Conservation (phyloP, 108 stramenopile genomes). For the Nitzschia inconspicua region DNA sequence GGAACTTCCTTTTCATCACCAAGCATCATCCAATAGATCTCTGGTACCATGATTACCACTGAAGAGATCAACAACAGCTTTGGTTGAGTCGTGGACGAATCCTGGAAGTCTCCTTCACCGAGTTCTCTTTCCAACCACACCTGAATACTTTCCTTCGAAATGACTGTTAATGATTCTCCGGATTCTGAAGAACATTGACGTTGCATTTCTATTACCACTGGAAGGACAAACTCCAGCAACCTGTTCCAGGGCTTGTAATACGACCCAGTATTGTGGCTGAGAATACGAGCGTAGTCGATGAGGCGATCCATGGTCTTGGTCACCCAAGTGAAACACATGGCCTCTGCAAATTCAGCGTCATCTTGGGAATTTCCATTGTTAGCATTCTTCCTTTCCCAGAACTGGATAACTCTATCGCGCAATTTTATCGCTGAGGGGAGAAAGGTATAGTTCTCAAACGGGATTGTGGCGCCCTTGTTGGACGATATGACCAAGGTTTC, state of each 20-base stretch:
- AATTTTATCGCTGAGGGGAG: neutral
- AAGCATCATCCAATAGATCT: slow-evolving; percentile 10
- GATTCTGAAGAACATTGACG: neutral
- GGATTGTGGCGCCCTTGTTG: neutral
- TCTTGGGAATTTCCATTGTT: neutral
- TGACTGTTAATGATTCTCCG: neutral
- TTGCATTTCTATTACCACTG: slow-evolving; percentile 4
- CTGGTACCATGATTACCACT: neutral
- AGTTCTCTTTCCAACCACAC: neutral
- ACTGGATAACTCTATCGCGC: neutral
- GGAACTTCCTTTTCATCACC: neutral
- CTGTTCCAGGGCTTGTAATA: slow-evolving; percentile 2
- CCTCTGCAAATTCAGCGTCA: neutral
- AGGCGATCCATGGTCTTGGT: slow-evolving; percentile 2
- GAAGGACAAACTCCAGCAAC: neutral
- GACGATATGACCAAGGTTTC: neutral
- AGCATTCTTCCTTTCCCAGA: neutral
- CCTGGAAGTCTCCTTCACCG: neutral
- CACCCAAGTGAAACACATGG: slow-evolving; percentile 2
- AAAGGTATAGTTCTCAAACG: neutral
- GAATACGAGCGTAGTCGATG: neutral
- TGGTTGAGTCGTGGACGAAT: no score
- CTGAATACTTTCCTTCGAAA: neutral
- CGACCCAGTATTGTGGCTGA: neutral
- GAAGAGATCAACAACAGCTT: neutral